These are phyloP conservation scores for Lepidium africanum DNA, from an alignment of 345 rosid genomes.

Conservation along the genomic window DNA sequence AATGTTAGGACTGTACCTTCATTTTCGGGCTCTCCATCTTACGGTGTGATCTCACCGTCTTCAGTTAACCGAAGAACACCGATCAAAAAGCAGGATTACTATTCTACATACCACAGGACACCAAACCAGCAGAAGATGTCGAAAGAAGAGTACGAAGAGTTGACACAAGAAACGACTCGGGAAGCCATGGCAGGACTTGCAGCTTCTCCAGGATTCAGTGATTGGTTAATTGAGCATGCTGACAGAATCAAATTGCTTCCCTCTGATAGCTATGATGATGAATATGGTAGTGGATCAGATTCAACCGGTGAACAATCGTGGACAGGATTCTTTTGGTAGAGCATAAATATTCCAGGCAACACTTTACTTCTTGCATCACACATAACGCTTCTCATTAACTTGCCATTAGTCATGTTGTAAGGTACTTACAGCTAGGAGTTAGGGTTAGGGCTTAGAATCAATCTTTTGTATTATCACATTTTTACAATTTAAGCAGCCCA, in stretches of 20 bases:
- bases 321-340: slow-evolving; percentile 12
- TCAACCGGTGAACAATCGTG: slow-evolving; percentile 42
- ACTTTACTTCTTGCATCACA: neutral
- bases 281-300: slow-evolving; percentile 54
- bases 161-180: slow-evolving; percentile 59
- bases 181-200: slow-evolving; percentile 57
- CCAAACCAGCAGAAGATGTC: slow-evolving; percentile 49
- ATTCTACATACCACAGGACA: slow-evolving; percentile 66
- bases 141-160: slow-evolving; percentile 69
- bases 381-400: neutral
- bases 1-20: slow-evolving; percentile 34
- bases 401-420: neutral
- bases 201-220: slow-evolving; percentile 64
- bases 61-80: neutral
- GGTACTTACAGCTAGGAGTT: neutral
- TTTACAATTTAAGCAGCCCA: neutral
- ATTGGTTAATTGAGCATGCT: slow-evolving; percentile 69
- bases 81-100: slow-evolving; percentile 33
- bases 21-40: slow-evolving; percentile 58
- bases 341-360: neutral
- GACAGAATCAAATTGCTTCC: slow-evolving; percentile 59
- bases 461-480: slow-evolving; percentile 6
- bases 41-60: slow-evolving; percentile 38
- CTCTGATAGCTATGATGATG: slow-evolving; percentile 46
- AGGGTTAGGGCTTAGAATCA: neutral